phyloP scores from a whole-genome alignment of 2,329 filamentous ascomycete species.

The Diaporthe nobilis region DNA sequence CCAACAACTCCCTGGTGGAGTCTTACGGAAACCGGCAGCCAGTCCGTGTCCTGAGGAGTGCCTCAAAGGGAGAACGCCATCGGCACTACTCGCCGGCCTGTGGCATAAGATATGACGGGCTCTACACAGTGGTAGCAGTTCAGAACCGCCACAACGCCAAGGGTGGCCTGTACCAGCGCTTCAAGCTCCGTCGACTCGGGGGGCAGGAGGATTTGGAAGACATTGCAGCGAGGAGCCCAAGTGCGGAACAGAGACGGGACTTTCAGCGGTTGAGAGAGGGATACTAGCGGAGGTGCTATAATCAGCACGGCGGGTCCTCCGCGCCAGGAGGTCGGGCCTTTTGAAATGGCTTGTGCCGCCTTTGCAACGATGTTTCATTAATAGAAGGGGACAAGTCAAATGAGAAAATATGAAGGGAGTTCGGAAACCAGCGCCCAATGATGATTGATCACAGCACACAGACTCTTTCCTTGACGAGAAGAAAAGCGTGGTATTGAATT shows the following conservation, averaged over 20 bases:
- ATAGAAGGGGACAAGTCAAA: too few species aligned
- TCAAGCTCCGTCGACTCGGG: slow-evolving; percentile 44
- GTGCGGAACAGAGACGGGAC: neutral
- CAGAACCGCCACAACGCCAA: slow-evolving; percentile 35
- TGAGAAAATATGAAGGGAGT: too few species aligned
- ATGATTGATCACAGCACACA: too few species aligned
- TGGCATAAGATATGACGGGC: slow-evolving; percentile 54
- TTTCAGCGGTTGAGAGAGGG: neutral
- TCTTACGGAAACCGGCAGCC: slow-evolving; percentile 41
- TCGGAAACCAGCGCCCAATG: too few species aligned
- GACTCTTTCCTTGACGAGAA: too few species aligned
- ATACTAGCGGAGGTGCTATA: neutral
- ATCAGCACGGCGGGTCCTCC: neutral
- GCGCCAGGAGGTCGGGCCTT: too few species aligned
- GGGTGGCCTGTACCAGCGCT: slow-evolving; percentile 45
- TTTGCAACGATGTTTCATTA: too few species aligned
- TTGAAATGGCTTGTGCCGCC: too few species aligned
- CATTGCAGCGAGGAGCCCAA: slow-evolving; percentile 20
- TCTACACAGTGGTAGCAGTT: slow-evolving; percentile 47
- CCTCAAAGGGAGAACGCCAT: slow-evolving; percentile 26
- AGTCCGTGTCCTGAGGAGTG: slow-evolving; percentile 51
- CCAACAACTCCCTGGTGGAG: slow-evolving; percentile 44
- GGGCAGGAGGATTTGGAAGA: slow-evolving; percentile 44
- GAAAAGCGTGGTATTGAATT: too few species aligned
- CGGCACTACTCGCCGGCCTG: slow-evolving; percentile 42